Evolutionary conservation across 345 rosid species (phyloP).

Genomic region (Ailanthus altissimus): DNA sequence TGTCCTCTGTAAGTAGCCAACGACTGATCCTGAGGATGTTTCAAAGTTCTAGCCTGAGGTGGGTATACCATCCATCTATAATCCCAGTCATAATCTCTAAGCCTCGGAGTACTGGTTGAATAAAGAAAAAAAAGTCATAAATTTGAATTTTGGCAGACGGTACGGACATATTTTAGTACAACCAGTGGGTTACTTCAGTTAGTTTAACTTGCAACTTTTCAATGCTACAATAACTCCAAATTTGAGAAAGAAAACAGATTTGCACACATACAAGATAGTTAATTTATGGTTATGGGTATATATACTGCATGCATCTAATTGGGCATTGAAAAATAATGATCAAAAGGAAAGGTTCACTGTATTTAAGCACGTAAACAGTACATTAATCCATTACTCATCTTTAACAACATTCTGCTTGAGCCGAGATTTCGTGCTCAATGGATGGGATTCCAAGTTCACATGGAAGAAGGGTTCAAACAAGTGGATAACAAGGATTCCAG

Average conservation of each 20-base stretch:
- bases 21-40: constrained; percentile 59
- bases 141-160: background rate
- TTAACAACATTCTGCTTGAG: too few species aligned
- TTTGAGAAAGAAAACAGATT: background rate
- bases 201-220: background rate
- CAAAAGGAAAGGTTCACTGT: background rate
- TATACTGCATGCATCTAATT: background rate
- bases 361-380: background rate
- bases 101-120: constrained; percentile 32
- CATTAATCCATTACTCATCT: background rate
- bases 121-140: constrained; percentile 12
- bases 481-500: background rate
- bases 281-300: background rate
- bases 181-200: background rate
- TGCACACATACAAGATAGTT: background rate
- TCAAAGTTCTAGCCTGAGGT: constrained; percentile 33
- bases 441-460: background rate
- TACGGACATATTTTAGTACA: background rate
- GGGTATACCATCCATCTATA: constrained; percentile 69
- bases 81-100: constrained; percentile 47
- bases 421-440: background rate
- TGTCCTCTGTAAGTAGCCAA: constrained; percentile 68
- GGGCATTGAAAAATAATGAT: background rate
- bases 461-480: background rate
- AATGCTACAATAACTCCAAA: background rate